Conservation (phyloP, 1,139 yeast species). For the Citeromyces hawaiiensis region DNA sequence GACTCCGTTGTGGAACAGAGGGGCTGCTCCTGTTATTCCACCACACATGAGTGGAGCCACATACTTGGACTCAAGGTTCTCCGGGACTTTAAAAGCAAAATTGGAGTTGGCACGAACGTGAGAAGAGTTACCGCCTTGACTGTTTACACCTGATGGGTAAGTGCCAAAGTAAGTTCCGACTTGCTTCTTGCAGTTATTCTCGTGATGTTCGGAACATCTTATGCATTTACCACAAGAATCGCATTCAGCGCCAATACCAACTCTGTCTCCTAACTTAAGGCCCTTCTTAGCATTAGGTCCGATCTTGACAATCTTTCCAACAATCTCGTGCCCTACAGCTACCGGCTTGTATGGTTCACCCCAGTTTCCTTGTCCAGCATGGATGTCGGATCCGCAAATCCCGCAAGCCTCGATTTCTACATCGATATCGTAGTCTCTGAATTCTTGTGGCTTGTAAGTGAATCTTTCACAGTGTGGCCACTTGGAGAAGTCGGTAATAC, state of each 20-base stretch:
- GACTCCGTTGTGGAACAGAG: slow-evolving; percentile 27
- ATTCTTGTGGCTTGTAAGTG: slow-evolving; percentile 18
- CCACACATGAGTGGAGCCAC: slow-evolving; percentile 43
- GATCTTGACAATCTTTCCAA: slow-evolving; percentile 27
- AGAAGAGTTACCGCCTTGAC: slow-evolving; percentile 41
- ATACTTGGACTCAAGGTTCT: slow-evolving; percentile 21
- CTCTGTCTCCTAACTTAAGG: slow-evolving; percentile 28
- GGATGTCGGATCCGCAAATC: slow-evolving; percentile 32
- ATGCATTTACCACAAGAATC: slow-evolving; percentile 20
- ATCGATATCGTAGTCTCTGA: slow-evolving; percentile 21
- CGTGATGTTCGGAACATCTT: slow-evolving; percentile 17
- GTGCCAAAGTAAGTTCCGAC: slow-evolving; percentile 27
- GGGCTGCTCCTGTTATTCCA: slow-evolving; percentile 39
- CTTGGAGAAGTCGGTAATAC: slow-evolving; percentile 17
- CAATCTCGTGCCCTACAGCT: slow-evolving; percentile 35
- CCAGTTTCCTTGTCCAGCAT: slow-evolving; percentile 18
- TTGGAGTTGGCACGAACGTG: slow-evolving; percentile 33
- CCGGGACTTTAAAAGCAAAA: slow-evolving; percentile 35
- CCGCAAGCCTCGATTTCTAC: slow-evolving; percentile 25
- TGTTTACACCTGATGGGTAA: slow-evolving; percentile 28
- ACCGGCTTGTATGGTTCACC: slow-evolving; percentile 2
- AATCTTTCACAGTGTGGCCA: slow-evolving; percentile 23
- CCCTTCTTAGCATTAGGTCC: slow-evolving; percentile 24
- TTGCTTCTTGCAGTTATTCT: slow-evolving; percentile 29
- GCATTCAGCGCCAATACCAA: slow-evolving; percentile 39